These are phyloP conservation scores for Neckera pumila DNA, from an alignment of 225 moss, liverwort and hornwort species.

Conservation along the genomic window DNA sequence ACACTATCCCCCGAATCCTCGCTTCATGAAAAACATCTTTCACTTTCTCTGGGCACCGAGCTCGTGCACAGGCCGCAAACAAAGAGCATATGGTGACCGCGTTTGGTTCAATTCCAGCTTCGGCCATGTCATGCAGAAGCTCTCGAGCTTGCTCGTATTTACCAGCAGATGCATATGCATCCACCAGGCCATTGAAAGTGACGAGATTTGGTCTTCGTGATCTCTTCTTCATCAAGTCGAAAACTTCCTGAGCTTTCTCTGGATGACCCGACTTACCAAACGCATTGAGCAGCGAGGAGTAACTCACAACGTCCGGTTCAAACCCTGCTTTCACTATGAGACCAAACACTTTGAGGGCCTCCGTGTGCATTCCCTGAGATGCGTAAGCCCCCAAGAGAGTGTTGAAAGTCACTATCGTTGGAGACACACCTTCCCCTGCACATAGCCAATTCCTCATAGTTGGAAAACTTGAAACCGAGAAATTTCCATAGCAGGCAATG, in stretches of 20 bases:
- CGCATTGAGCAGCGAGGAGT: constrained; percentile 82
- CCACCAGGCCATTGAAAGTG: constrained; percentile 73
- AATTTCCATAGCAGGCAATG: too few relatives aligned
- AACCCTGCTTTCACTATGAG: constrained; percentile 53
- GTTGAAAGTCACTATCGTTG: constrained; percentile 78
- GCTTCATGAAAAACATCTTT: constrained; percentile 58
- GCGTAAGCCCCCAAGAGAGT: constrained; percentile 80
- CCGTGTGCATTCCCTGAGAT: constrained; percentile 53
- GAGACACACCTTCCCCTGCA: constrained; percentile 63
- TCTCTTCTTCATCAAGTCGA: constrained; percentile 63
- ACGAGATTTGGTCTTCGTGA: constrained; percentile 78
- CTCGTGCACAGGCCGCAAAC: constrained; percentile 65
- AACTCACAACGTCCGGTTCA: constrained; percentile 82
- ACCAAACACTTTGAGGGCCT: constrained; percentile 56
- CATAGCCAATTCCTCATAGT: background rate
- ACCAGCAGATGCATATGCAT: constrained; percentile 61
- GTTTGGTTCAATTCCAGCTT: constrained; percentile 54
- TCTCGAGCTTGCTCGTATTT: constrained; percentile 53
- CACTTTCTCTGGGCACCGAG: constrained; percentile 46
- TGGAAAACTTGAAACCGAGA: background rate
- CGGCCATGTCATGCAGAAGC: constrained; percentile 85
- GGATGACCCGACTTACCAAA: constrained; percentile 79
- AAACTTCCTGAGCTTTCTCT: constrained; percentile 65
- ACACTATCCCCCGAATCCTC: constrained; percentile 28
- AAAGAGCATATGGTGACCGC: constrained; percentile 87